Conservation (phyloP, 2,329 filamentous ascomycete species). For the Trichoderma afroharzianum region DNA sequence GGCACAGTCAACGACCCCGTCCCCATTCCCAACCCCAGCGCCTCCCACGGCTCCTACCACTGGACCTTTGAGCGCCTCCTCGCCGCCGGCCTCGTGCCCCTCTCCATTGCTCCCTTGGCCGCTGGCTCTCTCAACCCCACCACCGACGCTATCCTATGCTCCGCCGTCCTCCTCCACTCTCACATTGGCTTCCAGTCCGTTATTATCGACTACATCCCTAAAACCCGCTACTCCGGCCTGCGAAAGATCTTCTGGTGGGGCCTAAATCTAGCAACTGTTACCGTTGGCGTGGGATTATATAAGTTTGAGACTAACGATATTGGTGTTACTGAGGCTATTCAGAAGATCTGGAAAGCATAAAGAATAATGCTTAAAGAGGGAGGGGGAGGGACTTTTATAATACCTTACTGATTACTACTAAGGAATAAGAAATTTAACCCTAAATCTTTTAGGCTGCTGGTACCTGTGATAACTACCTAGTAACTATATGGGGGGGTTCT, state of each 20-base stretch:
- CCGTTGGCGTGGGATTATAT: constrained; percentile 85
- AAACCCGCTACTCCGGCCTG: constrained; percentile 62
- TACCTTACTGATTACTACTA: no score
- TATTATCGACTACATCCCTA: constrained; percentile 89
- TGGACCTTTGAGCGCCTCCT: constrained; percentile 94
- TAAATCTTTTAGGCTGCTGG: no score
- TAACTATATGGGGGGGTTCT: no score
- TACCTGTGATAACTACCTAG: no score
- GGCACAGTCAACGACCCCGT: constrained; percentile 90
- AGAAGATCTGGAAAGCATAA: constrained; percentile 82
- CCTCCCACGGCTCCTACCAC: constrained; percentile 92
- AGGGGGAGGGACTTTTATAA: no score
- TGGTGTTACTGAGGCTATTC: constrained; percentile 83
- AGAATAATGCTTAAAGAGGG: no score
- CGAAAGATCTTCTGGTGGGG: constrained; percentile 70
- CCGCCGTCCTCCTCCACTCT: constrained; percentile 81
- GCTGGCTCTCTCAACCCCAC: constrained; percentile 86
- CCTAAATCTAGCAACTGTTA: constrained; percentile 72
- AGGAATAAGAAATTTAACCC: no score
- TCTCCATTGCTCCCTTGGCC: constrained; percentile 88
- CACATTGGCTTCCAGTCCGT: constrained; percentile 92
- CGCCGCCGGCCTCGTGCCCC: constrained; percentile 75
- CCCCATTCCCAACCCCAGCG: constrained; percentile 65
- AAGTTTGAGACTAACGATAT: constrained; percentile 99
- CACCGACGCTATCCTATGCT: constrained; percentile 81